Evolutionary conservation across 1,139 yeast species (phyloP).

Genomic region (Hyphopichia wangnamkhiaoensis): DNA sequence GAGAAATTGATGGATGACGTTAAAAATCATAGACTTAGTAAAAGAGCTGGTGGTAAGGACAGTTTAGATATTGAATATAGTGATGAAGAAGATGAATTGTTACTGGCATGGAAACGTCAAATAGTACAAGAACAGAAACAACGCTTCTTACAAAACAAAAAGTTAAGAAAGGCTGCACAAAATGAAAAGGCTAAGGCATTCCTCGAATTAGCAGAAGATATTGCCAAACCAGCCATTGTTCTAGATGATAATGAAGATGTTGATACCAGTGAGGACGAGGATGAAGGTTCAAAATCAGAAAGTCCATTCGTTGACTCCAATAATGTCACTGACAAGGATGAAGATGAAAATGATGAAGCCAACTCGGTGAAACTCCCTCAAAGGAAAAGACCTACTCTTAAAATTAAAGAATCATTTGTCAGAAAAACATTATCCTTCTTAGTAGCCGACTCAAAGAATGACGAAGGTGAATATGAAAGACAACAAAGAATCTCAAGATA

Average conservation of each 20-base stretch:
- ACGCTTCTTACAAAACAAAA: slow-evolving; percentile 55
- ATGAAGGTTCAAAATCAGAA: slow-evolving; percentile 10
- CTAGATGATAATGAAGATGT: slow-evolving; percentile 30
- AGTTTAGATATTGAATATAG: slow-evolving; percentile 67
- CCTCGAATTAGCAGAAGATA: slow-evolving; percentile 67
- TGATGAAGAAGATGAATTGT: slow-evolving; percentile 64
- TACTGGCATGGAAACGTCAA: slow-evolving; percentile 51
- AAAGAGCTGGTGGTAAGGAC: slow-evolving; percentile 53
- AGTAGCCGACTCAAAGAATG: slow-evolving; percentile 35
- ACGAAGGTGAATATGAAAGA: slow-evolving; percentile 32
- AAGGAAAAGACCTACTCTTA: slow-evolving; percentile 20
- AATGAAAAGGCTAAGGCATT: slow-evolving; percentile 70
- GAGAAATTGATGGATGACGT: slow-evolving; percentile 79
- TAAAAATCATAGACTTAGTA: slow-evolving; percentile 77
- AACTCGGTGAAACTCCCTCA: slow-evolving; percentile 14
- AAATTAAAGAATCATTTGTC: slow-evolving; percentile 57
- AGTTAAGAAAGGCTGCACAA: slow-evolving; percentile 45
- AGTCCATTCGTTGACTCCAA: slow-evolving; percentile 8
- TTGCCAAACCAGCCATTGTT: slow-evolving; percentile 16
- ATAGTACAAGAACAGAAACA: slow-evolving; percentile 58
- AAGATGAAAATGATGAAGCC: slow-evolving; percentile 16
- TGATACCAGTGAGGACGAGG: slow-evolving; percentile 21
- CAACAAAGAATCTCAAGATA: slow-evolving; percentile 32
- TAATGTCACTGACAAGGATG: slow-evolving; percentile 11
- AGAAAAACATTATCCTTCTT: slow-evolving; percentile 66